Percentiles rank a stretch among this genome's conserved stretches.
phyloP scores from a whole-genome alignment of 257 asterid genomes.

The Paraleonurus japonicus region DNA sequence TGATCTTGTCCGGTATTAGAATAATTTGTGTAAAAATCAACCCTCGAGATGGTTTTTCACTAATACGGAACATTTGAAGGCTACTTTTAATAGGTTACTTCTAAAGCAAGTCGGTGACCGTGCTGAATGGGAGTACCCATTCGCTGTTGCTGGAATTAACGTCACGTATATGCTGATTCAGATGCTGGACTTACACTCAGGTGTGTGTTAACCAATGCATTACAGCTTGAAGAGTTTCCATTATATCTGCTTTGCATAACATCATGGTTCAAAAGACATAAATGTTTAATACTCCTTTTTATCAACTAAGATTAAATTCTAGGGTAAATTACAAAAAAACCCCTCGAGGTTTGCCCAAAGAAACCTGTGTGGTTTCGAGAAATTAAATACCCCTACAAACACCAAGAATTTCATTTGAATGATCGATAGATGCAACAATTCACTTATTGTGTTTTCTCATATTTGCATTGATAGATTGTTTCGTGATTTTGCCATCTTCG shows the following conservation, averaged over 20 bases:
- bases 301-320: too few species aligned
- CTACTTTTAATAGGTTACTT: slow-evolving; percentile 80
- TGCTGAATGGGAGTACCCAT: slow-evolving; percentile 92
- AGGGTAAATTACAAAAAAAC: not conserved
- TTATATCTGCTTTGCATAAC: too few species aligned
- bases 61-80: slow-evolving; percentile 72
- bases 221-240: too few species aligned
- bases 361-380: not conserved
- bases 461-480: not conserved
- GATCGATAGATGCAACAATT: not conserved
- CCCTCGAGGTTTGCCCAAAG: not conserved
- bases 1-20: not conserved
- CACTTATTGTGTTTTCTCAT: too few species aligned
- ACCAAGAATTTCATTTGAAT: not conserved
- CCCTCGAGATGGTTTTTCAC: slow-evolving; percentile 32
- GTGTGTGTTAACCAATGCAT: slow-evolving; percentile 28
- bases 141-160: slow-evolving; percentile 92
- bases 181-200: slow-evolving; percentile 84
- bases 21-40: not conserved
- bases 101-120: slow-evolving; percentile 72
- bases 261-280: too few species aligned
- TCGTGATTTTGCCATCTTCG: not conserved
- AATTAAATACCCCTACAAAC: not conserved
- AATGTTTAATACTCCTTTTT: too few species aligned
- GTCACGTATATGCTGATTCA: slow-evolving; percentile 85